Conservation (phyloP, 257 asterid species). For the Apocynum venetum region DNA sequence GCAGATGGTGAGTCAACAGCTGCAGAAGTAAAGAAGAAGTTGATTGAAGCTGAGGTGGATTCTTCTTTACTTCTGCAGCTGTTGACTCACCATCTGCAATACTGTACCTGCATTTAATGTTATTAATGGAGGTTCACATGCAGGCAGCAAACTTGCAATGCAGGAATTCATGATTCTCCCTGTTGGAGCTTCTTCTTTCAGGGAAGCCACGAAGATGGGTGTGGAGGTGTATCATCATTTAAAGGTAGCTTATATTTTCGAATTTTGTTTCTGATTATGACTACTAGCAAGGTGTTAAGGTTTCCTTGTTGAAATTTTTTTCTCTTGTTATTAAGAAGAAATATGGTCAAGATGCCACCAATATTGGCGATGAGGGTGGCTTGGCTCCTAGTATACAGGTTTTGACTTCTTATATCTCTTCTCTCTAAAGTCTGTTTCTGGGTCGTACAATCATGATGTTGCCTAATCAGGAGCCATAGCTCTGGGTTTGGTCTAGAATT, state of each 20-base stretch:
- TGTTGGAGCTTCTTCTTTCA: slow-evolving; percentile 81
- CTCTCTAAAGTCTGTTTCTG: slow-evolving; percentile 27
- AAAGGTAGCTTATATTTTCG: slow-evolving; percentile 43
- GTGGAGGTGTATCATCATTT: slow-evolving; percentile 89
- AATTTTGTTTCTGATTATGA: background rate
- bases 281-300: background rate
- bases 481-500: too few relatives aligned
- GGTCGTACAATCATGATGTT: background rate
- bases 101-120: slow-evolving; percentile 98
- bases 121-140: slow-evolving; percentile 95
- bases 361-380: slow-evolving; percentile 96
- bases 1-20: too few relatives aligned
- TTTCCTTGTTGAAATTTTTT: background rate
- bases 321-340: slow-evolving; percentile 79
- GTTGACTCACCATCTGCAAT: too few relatives aligned
- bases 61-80: too few relatives aligned
- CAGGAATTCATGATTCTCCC: slow-evolving; percentile 99
- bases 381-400: background rate
- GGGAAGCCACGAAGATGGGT: slow-evolving; percentile 99
- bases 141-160: slow-evolving; percentile 98
- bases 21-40: too few relatives aligned
- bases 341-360: slow-evolving; percentile 91
- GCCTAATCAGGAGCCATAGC: background rate
- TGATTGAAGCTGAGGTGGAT: too few relatives aligned
- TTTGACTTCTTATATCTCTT: slow-evolving; percentile 84